Conservation (phyloP, 2,329 filamentous ascomycete species). For the Sporothrix brasiliensis region DNA sequence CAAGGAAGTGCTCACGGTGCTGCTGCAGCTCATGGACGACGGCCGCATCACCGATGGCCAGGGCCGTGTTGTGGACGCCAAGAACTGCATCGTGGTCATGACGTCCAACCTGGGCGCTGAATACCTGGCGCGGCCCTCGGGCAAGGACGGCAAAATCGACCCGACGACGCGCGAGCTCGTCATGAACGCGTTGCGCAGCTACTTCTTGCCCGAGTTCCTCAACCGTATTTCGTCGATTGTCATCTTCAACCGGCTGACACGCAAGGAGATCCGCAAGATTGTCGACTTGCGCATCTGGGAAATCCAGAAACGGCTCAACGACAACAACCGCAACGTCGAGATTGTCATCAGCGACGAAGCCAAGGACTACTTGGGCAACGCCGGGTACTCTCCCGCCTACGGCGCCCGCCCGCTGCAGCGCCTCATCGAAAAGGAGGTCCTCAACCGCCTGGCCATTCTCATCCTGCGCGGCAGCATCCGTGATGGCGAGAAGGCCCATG, state of each 20-base stretch:
- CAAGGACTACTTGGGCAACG: conserved; percentile 87
- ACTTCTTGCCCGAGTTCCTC: conserved; percentile 97
- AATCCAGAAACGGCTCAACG: conserved; percentile 85
- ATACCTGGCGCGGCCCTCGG: conserved; percentile 78
- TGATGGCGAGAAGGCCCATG: conserved; percentile 81
- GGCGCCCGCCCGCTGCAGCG: conserved; percentile 85
- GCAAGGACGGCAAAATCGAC: conserved; percentile 82
- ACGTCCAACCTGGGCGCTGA: conserved; percentile 97
- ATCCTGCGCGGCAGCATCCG: conserved; percentile 82
- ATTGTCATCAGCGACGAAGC: conserved; percentile 83
- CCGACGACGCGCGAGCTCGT: conserved; percentile 83
- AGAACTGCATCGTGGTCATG: conserved; percentile 99
- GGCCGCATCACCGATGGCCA: conserved; percentile 98
- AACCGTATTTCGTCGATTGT: conserved; percentile 96
- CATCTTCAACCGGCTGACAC: conserved; percentile 96
- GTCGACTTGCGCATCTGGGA: conserved; percentile 86
- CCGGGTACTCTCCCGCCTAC: conserved; percentile 94
- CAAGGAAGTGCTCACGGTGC: conserved; percentile 93
- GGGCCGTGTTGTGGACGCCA: conserved; percentile 90
- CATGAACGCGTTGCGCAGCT: conserved; percentile 86
- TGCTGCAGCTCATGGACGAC: conserved; percentile 99
- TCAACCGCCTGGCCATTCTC: conserved; percentile 89
- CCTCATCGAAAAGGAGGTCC: conserved; percentile 94
- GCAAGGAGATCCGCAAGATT: conserved; percentile 88
- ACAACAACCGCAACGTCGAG: conserved; percentile 82